Evolutionary conservation across 306 rosid species (phyloP).

Genomic region (Dalbergia cultrata): DNA sequence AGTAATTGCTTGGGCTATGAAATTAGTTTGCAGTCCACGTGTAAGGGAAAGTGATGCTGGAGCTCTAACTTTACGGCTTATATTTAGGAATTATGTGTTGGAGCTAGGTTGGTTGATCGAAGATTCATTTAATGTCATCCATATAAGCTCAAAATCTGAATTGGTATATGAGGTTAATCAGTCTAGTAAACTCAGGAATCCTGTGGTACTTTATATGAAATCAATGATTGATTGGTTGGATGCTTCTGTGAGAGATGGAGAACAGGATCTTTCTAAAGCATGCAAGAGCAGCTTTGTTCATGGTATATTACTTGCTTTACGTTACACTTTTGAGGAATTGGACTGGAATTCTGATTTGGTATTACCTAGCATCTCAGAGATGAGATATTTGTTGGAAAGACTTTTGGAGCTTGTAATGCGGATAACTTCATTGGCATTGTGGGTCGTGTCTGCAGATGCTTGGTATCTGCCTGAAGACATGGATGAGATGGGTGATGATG

Average conservation of each 20-base stretch:
- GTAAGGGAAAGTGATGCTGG: constrained; percentile 99
- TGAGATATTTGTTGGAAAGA: constrained; percentile 70
- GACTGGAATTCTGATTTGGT: constrained; percentile 76
- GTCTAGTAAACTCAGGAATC: constrained; percentile 52
- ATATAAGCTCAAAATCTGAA: constrained; percentile 54
- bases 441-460: constrained; percentile 99
- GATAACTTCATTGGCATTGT: constrained; percentile 90
- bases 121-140: constrained; percentile 60
- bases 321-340: constrained; percentile 94
- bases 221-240: constrained; percentile 93
- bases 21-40: constrained; percentile 94
- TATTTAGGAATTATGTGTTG: constrained; percentile 89
- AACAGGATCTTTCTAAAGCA: constrained; percentile 85
- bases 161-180: constrained; percentile 53
- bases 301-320: constrained; percentile 86
- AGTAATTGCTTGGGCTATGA: constrained; percentile 79
- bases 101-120: constrained; percentile 82
- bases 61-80: constrained; percentile 81
- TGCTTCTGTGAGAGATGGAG: constrained; percentile 73
- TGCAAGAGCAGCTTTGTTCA: constrained; percentile 95
- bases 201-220: constrained; percentile 72
- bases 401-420: constrained; percentile 83
- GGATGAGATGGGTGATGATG: constrained; percentile 82
- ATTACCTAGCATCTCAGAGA: constrained; percentile 63
- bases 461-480: constrained; percentile 91